Conservation (phyloP, 148 eudicot genomes). For the Spergularia bocconei region DNA sequence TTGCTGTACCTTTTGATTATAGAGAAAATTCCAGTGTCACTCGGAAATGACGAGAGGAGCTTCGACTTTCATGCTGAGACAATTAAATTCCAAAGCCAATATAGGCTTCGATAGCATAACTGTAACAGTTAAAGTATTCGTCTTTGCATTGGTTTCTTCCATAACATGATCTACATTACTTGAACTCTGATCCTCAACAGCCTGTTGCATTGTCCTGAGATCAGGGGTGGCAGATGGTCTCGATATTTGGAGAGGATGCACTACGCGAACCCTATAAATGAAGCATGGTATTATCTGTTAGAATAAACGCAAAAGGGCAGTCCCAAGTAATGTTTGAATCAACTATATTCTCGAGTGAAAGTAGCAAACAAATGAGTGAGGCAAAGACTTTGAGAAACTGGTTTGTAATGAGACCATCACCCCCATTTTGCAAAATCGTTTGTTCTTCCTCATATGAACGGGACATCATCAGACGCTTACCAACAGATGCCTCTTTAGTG, state of each 20-base stretch:
- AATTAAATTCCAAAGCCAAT: slow-evolving; percentile 71
- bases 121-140: slow-evolving; percentile 48
- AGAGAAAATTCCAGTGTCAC: not conserved
- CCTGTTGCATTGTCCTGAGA: slow-evolving; percentile 20
- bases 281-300: not conserved
- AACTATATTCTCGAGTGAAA: not conserved
- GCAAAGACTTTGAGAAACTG: too few species aligned
- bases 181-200: slow-evolving; percentile 22
- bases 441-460: too few species aligned
- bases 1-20: not conserved
- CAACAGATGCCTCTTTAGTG: not conserved
- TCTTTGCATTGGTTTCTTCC: slow-evolving; percentile 25
- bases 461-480: too few species aligned
- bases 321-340: not conserved
- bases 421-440: too few species aligned
- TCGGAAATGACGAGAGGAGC: slow-evolving; percentile 53
- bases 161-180: slow-evolving; percentile 12
- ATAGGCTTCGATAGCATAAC: slow-evolving; percentile 86
- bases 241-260: slow-evolving; percentile 53
- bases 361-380: too few species aligned
- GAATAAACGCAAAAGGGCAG: not conserved
- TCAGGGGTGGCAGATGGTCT: slow-evolving; percentile 25
- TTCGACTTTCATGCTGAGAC: slow-evolving; percentile 72
- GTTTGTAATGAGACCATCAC: too few species aligned
- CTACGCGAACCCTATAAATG: slow-evolving; percentile 56